Percentiles rank a stretch among this genome's conserved stretches.
These are phyloP conservation scores for Penicillium paxilli DNA, from an alignment of 495 filamentous ascomycete genomes.

Conservation along the genomic window DNA sequence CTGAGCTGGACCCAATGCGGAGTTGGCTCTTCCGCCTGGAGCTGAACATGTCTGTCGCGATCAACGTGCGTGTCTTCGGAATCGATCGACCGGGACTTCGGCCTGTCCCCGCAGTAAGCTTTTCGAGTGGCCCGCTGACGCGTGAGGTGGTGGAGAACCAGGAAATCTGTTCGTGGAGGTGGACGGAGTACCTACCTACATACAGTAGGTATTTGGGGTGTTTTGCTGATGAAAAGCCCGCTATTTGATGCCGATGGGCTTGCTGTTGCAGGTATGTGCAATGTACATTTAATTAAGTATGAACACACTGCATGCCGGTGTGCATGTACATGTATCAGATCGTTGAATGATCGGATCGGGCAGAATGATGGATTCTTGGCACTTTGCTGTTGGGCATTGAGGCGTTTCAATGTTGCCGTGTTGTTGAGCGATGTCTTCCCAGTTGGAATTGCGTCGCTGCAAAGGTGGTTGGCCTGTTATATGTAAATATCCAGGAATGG, in stretches of 20 bases:
- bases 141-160: slow-evolving; percentile 30
- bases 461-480: background rate
- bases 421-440: too few species aligned
- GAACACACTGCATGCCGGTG: too few species aligned
- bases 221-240: slow-evolving; percentile 41
- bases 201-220: slow-evolving; percentile 27
- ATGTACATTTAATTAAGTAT: too few species aligned
- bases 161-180: slow-evolving; percentile 5
- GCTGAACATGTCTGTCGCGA: slow-evolving; percentile 13
- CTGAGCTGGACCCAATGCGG: background rate
- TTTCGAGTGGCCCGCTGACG: slow-evolving; percentile 39
- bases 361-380: background rate
- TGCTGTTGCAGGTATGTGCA: slow-evolving; percentile 36
- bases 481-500: background rate
- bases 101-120: slow-evolving; percentile 35
- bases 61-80: slow-evolving; percentile 33
- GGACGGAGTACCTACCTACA: too few species aligned
- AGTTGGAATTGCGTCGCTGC: background rate
- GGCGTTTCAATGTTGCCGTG: background rate
- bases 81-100: slow-evolving; percentile 43
- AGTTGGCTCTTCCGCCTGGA: slow-evolving; percentile 6
- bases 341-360: background rate
- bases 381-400: background rate
- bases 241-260: slow-evolving; percentile 8
- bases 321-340: background rate